Evolutionary conservation across 352 stramenopile species (phyloP), one percentile per base, ranked within the genome.

Genomic region (Phytophthora sp.): DNA sequence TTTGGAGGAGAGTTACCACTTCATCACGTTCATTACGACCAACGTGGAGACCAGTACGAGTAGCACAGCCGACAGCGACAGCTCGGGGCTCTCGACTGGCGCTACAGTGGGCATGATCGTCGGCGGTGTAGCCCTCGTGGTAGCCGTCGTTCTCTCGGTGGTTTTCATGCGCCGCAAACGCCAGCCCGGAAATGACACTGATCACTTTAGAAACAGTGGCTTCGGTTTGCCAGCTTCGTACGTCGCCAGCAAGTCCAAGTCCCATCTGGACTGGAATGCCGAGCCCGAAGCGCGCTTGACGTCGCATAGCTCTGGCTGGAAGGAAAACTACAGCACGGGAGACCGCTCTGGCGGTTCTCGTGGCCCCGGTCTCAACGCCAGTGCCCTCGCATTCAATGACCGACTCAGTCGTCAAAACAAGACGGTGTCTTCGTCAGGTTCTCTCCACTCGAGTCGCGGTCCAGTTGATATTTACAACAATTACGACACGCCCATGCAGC

Each of bases 11-110:
- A 89, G 79, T 27, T 93, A 91, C 64, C 82, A 93, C 68, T 91
- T 93, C 54, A 83, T 93, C 46, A 84, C 80, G 31, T 93, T 90
- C 66, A 78, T 83, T 27, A 93, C 80, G 15, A 86, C 82, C 5
- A 67, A 57, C 12, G 61, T 76, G 18, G 69, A 76, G 51, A 55
- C 16, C 2, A 64, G 69, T 23, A 74, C 64, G 1, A 71, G 11
- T 12, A 63, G 63, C 8, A 41, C 18, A n/a, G 53, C 56, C 1
- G 42, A 67, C 0, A 57, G 49, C 9, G 47, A 55, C 1, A 73
- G 45, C 4, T 71, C 59, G 4, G 77, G 79, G 0, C 57, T 77
- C n/a, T 88, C 79, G 1, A 86, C 70, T 7, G 73, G 71, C 1
- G 47, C 62, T 1, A 82, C 76, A 23, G 57, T 93, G 29, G 79